Percentiles rank a stretch among this genome's conserved stretches.
These are phyloP conservation scores for Colletotrichum sp. DNA, from an alignment of 2,329 filamentous ascomycete species.

Conservation along the genomic window DNA sequence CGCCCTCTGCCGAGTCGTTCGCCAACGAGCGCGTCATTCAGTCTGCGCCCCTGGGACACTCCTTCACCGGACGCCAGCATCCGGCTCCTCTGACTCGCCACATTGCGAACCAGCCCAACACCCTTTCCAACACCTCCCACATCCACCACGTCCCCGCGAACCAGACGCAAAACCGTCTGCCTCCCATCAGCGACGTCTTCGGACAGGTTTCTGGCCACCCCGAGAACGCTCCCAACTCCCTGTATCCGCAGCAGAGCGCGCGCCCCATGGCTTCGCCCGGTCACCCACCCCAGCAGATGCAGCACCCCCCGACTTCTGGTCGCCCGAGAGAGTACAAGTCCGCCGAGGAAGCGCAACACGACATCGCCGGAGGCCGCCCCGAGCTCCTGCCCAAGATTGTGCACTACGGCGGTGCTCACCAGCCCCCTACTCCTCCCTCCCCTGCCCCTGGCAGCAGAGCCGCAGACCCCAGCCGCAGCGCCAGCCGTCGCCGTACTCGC, in stretches of 20 bases:
- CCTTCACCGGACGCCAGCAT: constrained; percentile 89
- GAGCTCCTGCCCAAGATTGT: constrained; percentile 93
- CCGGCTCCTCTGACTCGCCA: constrained; percentile 79
- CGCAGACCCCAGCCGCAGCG: constrained; percentile 60
- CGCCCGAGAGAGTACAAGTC: constrained; percentile 90
- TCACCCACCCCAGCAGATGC: constrained; percentile 61
- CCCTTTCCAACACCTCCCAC: constrained; percentile 82
- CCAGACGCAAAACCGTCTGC: constrained; percentile 90
- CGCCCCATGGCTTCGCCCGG: constrained; percentile 79
- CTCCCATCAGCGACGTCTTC: constrained; percentile 94
- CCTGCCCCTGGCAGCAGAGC: constrained; percentile 62
- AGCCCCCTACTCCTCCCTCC: constrained; percentile 90
- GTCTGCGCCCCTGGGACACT: constrained; percentile 92
- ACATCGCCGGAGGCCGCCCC: constrained; percentile 87
- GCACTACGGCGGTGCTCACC: constrained; percentile 86
- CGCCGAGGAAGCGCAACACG: constrained; percentile 92
- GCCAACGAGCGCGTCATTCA: constrained; percentile 95
- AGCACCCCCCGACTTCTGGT: constrained; percentile 57
- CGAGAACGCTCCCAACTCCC: constrained; percentile 53
- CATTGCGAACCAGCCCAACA: constrained; percentile 80
- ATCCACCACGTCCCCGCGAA: constrained; percentile 89
- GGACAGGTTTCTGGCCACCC: constrained; percentile 74
- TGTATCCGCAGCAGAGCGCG: constrained; percentile 66
- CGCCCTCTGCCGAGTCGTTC: constrained; percentile 90
- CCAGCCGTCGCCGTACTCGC: constrained; percentile 75